These are phyloP conservation scores for Pseudogymnoascus sp. DNA, from an alignment of 2,329 filamentous ascomycete species.

Conservation along the genomic window DNA sequence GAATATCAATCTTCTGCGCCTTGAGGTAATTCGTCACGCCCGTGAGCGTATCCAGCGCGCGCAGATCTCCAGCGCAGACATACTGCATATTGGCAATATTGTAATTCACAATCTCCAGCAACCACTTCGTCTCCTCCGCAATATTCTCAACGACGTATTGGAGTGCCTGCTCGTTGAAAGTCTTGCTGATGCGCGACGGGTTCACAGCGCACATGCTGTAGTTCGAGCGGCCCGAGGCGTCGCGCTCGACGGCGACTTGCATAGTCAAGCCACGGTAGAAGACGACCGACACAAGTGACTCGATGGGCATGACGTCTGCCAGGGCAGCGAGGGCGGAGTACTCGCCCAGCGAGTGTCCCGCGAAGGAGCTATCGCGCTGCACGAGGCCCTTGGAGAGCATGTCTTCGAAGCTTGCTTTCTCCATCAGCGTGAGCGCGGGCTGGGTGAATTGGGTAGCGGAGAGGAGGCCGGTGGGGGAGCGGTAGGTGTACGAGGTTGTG, in stretches of 20 bases:
- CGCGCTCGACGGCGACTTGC: constrained; percentile 97
- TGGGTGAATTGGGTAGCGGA: constrained; percentile 99
- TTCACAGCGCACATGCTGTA: constrained; percentile 99
- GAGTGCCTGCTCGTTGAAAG: constrained; percentile 94
- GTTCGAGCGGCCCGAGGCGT: constrained; percentile 86
- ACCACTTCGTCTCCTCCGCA: constrained; percentile 85
- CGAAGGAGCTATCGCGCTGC: constrained; percentile 92
- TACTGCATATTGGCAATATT: constrained; percentile 72
- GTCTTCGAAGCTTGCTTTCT: constrained; percentile 98
- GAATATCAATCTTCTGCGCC: constrained; percentile 93
- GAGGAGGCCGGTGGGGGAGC: constrained; percentile 85
- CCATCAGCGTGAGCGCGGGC: constrained; percentile 94
- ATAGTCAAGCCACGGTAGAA: constrained; percentile 99
- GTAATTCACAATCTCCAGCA: constrained; percentile 99
- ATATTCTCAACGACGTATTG: constrained; percentile 97
- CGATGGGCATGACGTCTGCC: constrained; percentile 99
- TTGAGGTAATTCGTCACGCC: constrained; percentile 85
- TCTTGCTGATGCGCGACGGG: constrained; percentile 95
- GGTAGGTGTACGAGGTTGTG: constrained; percentile 94
- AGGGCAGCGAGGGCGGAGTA: constrained; percentile 95
- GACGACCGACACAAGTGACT: constrained; percentile 93
- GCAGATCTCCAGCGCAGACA: constrained; percentile 62
- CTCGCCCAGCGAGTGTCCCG: constrained; percentile 94
- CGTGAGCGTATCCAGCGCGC: constrained; percentile 60
- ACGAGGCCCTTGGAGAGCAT: constrained; percentile 97